These are phyloP conservation scores for Volvox reticuliferus DNA, from an alignment of 139 green algal species.

Conservation along the genomic window DNA sequence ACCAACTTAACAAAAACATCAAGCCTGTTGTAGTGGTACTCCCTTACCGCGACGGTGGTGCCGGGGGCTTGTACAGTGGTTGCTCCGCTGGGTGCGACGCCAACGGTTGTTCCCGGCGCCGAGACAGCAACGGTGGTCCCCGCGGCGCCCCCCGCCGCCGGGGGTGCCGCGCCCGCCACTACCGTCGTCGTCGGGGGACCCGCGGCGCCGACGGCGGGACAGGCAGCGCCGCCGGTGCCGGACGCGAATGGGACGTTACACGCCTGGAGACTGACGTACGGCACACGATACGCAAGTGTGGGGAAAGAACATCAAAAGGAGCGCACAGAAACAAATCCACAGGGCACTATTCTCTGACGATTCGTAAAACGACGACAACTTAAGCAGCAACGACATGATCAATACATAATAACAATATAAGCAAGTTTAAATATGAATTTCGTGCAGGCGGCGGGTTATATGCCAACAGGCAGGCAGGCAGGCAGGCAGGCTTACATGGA, in stretches of 20 bases:
- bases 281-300: not conserved
- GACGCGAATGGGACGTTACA: constrained; percentile 20
- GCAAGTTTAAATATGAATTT: not conserved
- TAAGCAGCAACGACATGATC: not conserved
- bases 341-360: no score
- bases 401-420: not conserved
- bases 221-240: constrained; percentile 16
- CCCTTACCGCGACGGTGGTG: constrained; percentile 25
- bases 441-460: not conserved
- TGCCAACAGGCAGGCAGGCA: not conserved
- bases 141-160: not conserved
- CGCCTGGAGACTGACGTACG: constrained; percentile 27
- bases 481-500: constrained; percentile 11
- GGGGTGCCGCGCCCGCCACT: not conserved
- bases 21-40: no score
- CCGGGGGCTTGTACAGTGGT: not conserved
- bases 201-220: not conserved
- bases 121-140: not conserved
- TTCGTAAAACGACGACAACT: no score
- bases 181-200: not conserved
- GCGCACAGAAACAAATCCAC: no score
- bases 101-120: constrained; percentile 14
- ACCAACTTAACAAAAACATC: no score
- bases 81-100: not conserved
- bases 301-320: no score